Base-by-base conservation (phyloP, 2,329 filamentous ascomycete genomes). In the Diaporthe australafricana region DNA sequence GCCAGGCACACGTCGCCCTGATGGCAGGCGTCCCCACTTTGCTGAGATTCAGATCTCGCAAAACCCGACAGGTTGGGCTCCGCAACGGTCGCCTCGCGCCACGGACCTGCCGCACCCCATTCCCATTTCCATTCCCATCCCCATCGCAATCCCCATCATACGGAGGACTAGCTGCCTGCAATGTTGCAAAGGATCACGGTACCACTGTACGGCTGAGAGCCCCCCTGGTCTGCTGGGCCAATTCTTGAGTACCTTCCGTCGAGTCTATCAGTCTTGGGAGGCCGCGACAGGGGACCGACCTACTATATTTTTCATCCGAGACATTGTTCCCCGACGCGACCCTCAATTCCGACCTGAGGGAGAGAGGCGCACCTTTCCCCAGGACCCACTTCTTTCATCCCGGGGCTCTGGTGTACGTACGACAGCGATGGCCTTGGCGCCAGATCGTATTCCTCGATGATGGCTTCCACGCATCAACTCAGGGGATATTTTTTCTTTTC, bases 21-120 rank as follows among this genome's bases (percentile, higher is more conserved):
- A 35, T 63, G 27, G 47, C 30, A 48, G 42, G 42, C 42, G 60
- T 63, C 60, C n/a, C 60, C 60, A 63, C 60, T 48, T 48, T 63
- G 60, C 66, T 69, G 66, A 69, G 66, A 69, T 69, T 69, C 66
- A 69, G 66, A 69, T 69, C 66, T 69, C 53, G 53, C 66, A 69
- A 57, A 69, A 69, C 66, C 66, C 66, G 66, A 69, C 66, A 69
- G 55, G 52, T 40, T 69, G 66, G 66, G 55, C 52, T 38, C 66
- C 66, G 35, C 53, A 69, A 69, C 66, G 66, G 66, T 69, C 66
- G 66, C 53, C 53, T 69, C 66, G 66, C 66, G 66, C 66, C 66
- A 69, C 66, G 66, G 66, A 69, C 52, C 42, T 69, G 53, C 66
- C 66, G 53, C 66, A n/a, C 42, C 53, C 66, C 48, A 47, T 32